Base-by-base conservation (phyloP, 2,329 filamentous ascomycete species). In the Graphilbum sp. region DNA sequence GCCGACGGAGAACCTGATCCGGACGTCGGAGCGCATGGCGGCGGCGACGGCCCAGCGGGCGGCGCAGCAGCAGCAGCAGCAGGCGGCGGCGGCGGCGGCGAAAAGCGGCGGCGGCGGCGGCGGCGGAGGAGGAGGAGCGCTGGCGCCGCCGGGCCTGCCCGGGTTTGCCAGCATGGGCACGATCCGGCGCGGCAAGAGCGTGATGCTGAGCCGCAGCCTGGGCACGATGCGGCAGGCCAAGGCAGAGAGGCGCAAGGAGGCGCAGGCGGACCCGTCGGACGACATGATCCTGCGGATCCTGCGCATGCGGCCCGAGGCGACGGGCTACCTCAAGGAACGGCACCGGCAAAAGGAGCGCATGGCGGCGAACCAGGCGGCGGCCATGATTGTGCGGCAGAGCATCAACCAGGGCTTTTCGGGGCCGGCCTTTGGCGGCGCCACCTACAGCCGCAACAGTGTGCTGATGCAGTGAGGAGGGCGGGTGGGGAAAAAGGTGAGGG, bases 261-360 rank as follows among this genome's bases (percentile, higher is more conserved):
- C 86, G 2, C 90, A 98, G 54, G 88, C 90, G 1, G 90, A 96
- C 54, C 88, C 90, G 2, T 94, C 80, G 54, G 90, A 98, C 56
- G 90, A 98, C 54, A 96, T 96, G 82, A 96, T 98, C 47, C 59
- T 98, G 50, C 72, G 90, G 17, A 98, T 98, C 46, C 59, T 98
- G 47, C 72, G 90, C 37, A 98, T 98, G 90, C 69, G 90, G 38
- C 85, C 86, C 3, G 90, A 96, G 60, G 90, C 90, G 3, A 71
- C 77, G 35, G 64, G 72, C 25, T 98, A 98, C 58, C 66, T 98
- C 43, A 84, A 83, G 51, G 88, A 96, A 56, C 68, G 90, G 32
- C 87, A 85, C 54, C 71, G 90, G 46, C 90, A 98, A 55, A 93
- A 93, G 64, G 90, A 96, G 62, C 71, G 90, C 46, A 74, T 95